phyloP scores from a whole-genome alignment of 1,284 basidiomycete species.

The Puccinia novopanici region DNA sequence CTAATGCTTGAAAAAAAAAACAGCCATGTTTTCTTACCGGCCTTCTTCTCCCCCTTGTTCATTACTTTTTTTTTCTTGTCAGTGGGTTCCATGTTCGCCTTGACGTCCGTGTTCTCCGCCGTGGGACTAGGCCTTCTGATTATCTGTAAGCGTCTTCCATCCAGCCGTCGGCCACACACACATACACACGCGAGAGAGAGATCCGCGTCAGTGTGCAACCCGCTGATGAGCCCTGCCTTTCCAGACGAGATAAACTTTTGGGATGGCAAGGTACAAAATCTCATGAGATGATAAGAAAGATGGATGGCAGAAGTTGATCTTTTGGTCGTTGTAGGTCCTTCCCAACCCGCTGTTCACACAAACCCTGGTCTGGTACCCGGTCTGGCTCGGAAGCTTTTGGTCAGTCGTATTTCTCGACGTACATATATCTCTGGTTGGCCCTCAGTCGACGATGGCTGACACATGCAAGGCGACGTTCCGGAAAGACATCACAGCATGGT shows the following conservation, averaged over 20 bases:
- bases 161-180: too few species aligned
- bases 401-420: slow-evolving; percentile 7
- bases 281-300: neutral
- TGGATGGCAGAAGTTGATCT: neutral
- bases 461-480: too few species aligned
- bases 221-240: too few species aligned
- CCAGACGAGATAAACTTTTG: slow-evolving; percentile 39
- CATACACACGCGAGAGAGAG: too few species aligned
- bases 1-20: neutral
- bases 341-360: slow-evolving; percentile 35
- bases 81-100: slow-evolving; percentile 44
- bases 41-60: neutral
- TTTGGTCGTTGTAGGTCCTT: slow-evolving; percentile 11
- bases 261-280: slow-evolving; percentile 45
- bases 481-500: too few species aligned
- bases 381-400: slow-evolving; percentile 43
- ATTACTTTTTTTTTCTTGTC: neutral
- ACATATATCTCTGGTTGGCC: neutral
- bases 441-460: too few species aligned
- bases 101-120: slow-evolving; percentile 36
- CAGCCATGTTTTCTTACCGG: too few species aligned
- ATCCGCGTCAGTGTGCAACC: neutral
- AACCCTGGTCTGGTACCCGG: slow-evolving; percentile 34
- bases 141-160: slow-evolving; percentile 13
- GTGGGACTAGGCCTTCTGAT: slow-evolving; percentile 31